Evolutionary conservation across 148 eudicot species (phyloP).

Genomic region (Simmondsia chinensis): DNA sequence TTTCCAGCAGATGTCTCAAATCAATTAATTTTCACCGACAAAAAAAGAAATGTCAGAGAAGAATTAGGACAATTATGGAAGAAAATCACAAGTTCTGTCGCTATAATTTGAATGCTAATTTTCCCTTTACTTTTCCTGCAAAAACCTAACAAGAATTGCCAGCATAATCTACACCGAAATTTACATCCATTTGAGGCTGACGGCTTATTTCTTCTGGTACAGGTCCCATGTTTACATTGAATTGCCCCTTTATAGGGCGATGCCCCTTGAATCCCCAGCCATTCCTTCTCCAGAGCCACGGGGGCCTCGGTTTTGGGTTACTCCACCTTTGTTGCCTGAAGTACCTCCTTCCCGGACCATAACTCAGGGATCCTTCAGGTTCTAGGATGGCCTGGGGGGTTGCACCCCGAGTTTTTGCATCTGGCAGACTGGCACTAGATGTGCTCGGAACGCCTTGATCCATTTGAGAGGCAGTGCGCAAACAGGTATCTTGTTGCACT

Average conservation of each 20-base stretch:
- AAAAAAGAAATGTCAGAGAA: too few species aligned
- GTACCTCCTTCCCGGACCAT: slow-evolving; percentile 37
- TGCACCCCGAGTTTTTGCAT: slow-evolving; percentile 8
- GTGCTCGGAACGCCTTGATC: slow-evolving; percentile 35
- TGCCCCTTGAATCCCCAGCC: slow-evolving; percentile 36
- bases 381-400: slow-evolving; percentile 20
- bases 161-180: slow-evolving; percentile 29
- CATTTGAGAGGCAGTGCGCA: not conserved
- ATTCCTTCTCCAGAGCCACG: slow-evolving; percentile 39
- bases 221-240: slow-evolving; percentile 19
- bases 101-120: too few species aligned
- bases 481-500: slow-evolving; percentile 5
- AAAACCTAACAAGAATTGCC: slow-evolving; percentile 25
- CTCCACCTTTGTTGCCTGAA: slow-evolving; percentile 52
- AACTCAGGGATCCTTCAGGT: slow-evolving; percentile 14
- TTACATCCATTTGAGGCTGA: slow-evolving; percentile 29
- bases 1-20: too few species aligned
- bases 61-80: too few species aligned
- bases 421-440: slow-evolving; percentile 12
- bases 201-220: slow-evolving; percentile 17
- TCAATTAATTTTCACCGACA: slow-evolving; percentile 1
- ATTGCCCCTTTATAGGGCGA: slow-evolving; percentile 26
- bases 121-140: too few species aligned
- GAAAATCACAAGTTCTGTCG: too few species aligned
- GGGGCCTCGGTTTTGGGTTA: slow-evolving; percentile 28